phyloP scores from a whole-genome alignment of 2,329 filamentous ascomycete genomes.

The Phaeophleospora eucalypticola region DNA sequence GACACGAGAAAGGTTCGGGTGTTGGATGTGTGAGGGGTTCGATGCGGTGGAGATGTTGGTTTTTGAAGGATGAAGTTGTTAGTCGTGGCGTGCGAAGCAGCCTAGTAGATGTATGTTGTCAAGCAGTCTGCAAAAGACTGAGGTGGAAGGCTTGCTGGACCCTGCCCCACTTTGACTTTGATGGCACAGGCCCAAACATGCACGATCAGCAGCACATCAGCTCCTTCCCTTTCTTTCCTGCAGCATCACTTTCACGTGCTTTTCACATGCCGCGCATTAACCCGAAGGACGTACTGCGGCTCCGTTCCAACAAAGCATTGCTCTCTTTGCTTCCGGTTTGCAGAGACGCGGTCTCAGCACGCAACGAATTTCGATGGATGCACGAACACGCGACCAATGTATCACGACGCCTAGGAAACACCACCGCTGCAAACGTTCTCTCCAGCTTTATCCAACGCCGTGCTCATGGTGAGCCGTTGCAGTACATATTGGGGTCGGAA shows the following conservation, averaged over 20 bases:
- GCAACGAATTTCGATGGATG: slow-evolving; percentile 71
- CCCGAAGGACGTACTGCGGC: slow-evolving; percentile 25
- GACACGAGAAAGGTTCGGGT: too few species aligned
- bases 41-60: background rate
- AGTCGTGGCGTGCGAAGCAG: slow-evolving; percentile 1
- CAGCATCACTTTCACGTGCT: background rate
- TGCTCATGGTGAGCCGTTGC: slow-evolving; percentile 68
- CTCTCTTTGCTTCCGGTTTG: slow-evolving; percentile 61
- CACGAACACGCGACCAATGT: slow-evolving; percentile 49
- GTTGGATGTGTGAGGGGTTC: background rate
- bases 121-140: background rate
- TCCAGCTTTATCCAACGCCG: slow-evolving; percentile 34
- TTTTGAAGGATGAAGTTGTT: background rate
- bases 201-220: too few species aligned
- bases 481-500: slow-evolving; percentile 84
- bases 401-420: slow-evolving; percentile 17
- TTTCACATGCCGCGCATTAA: slow-evolving; percentile 30
- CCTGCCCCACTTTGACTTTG: background rate
- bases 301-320: slow-evolving; percentile 41
- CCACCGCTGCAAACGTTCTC: slow-evolving; percentile 23
- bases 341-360: slow-evolving; percentile 58
- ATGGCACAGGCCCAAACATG: too few species aligned
- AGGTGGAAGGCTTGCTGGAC: background rate
- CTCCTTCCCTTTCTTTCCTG: background rate
- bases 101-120: background rate